Percentiles rank a stretch among this genome's conserved stretches.
These are phyloP conservation scores for Colletotrichum sp. DNA, from an alignment of 2,329 filamentous ascomycete genomes.

Conservation along the genomic window DNA sequence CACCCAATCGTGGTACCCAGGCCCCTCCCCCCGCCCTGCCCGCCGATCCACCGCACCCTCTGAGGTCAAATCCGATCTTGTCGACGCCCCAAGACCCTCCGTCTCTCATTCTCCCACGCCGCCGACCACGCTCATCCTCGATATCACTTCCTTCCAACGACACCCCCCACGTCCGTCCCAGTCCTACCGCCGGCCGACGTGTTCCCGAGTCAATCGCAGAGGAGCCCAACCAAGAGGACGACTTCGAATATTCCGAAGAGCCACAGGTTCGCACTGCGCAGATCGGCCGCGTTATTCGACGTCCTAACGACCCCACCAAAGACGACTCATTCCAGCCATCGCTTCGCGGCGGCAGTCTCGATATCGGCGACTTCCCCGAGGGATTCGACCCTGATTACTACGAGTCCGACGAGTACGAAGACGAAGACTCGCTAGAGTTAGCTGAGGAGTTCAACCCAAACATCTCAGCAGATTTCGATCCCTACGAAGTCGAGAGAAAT, in stretches of 20 bases:
- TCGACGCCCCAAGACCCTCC: conserved; percentile 11
- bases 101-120: neutral
- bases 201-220: neutral
- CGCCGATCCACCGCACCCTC: conserved; percentile 16
- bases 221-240: neutral
- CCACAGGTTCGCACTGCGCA: conserved; percentile 7
- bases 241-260: conserved; percentile 8
- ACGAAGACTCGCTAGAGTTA: neutral
- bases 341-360: conserved; percentile 5
- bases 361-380: conserved; percentile 3
- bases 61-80: conserved; percentile 18
- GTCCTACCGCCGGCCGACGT: neutral
- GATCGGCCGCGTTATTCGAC: conserved; percentile 2
- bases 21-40: conserved; percentile 9
- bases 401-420: conserved; percentile 14
- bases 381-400: conserved; percentile 10
- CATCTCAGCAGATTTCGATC: neutral
- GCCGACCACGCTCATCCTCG: conserved; percentile 12
- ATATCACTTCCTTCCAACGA: neutral
- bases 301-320: neutral
- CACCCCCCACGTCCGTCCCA: neutral
- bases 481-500: neutral
- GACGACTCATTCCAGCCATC: neutral
- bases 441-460: conserved; percentile 8
- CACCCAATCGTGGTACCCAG: neutral